Conservation (phyloP, 2,329 filamentous ascomycete species). For the Dothiorella sarmentorum region DNA sequence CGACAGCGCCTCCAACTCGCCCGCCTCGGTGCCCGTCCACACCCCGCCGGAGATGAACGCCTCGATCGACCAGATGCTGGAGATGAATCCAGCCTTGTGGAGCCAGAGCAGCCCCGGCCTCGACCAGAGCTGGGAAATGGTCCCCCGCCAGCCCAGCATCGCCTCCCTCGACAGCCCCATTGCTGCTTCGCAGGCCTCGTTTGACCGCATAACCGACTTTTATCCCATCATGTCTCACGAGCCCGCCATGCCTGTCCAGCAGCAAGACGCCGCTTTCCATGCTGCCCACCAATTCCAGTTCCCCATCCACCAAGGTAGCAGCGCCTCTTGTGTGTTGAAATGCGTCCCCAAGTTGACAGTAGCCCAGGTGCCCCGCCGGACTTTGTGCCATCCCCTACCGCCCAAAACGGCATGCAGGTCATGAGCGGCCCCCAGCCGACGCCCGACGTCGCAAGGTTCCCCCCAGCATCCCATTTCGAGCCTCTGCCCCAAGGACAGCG, state of each 20-base stretch:
- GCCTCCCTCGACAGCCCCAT: conserved; percentile 13
- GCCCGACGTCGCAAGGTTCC: background rate
- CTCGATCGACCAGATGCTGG: conserved; percentile 14
- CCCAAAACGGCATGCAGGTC: background rate
- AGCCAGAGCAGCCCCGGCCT: conserved; percentile 13
- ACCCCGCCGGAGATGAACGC: conserved; percentile 18
- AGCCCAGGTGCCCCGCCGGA: background rate
- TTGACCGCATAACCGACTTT: conserved; percentile 8
- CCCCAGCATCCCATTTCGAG: background rate
- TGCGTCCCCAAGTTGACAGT: background rate
- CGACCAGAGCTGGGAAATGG: conserved; percentile 17
- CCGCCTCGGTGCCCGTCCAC: conserved; percentile 15
- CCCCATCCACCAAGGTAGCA: background rate
- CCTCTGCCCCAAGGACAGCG: background rate
- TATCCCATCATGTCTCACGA: background rate
- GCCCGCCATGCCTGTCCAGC: background rate
- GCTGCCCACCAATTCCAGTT: background rate
- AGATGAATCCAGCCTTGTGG: conserved; percentile 12
- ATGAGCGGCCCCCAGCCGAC: background rate
- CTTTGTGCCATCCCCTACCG: conserved; percentile 1
- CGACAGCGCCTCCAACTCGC: conserved; percentile 17
- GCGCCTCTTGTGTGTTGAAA: background rate
- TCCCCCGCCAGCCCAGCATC: conserved; percentile 13
- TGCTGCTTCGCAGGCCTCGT: conserved; percentile 9
- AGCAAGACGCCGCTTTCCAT: background rate